These are phyloP conservation scores for Zancudomyces culisetae DNA, from an alignment of 371 early-diverging fungal genomes.

Conservation along the genomic window DNA sequence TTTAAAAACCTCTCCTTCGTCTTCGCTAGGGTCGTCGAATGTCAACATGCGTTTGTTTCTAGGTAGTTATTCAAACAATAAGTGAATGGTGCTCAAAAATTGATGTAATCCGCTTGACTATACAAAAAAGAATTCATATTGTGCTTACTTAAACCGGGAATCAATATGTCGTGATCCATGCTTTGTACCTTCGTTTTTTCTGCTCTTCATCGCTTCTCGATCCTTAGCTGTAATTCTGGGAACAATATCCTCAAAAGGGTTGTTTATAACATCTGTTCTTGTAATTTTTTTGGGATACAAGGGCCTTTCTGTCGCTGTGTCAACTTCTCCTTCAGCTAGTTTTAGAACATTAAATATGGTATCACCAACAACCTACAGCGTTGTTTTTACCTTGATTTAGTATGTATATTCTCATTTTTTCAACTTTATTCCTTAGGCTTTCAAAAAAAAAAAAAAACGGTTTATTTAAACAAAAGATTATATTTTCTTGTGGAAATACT, in stretches of 20 bases:
- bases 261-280: constrained; percentile 45
- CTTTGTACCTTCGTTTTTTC: too few relatives aligned
- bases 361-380: constrained; percentile 57
- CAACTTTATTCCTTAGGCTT: too few relatives aligned
- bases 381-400: neutral
- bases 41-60: constrained; percentile 58
- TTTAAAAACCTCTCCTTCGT: constrained; percentile 29
- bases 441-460: too few relatives aligned
- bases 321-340: constrained; percentile 61
- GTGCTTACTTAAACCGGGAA: too few relatives aligned
- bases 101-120: too few relatives aligned
- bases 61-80: too few relatives aligned
- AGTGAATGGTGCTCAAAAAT: too few relatives aligned
- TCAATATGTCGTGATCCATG: too few relatives aligned
- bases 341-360: constrained; percentile 78
- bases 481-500: too few relatives aligned
- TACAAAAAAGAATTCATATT: too few relatives aligned
- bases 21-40: constrained; percentile 77
- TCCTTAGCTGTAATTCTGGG: constrained; percentile 54
- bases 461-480: too few relatives aligned
- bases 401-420: too few relatives aligned
- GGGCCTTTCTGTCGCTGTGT: constrained; percentile 57
- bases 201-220: constrained; percentile 19
- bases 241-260: constrained; percentile 84
- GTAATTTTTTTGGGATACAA: constrained; percentile 53